Evolutionary conservation across 1,284 basidiomycete species (phyloP).

Genomic region (Trichosporon coremiiforme): DNA sequence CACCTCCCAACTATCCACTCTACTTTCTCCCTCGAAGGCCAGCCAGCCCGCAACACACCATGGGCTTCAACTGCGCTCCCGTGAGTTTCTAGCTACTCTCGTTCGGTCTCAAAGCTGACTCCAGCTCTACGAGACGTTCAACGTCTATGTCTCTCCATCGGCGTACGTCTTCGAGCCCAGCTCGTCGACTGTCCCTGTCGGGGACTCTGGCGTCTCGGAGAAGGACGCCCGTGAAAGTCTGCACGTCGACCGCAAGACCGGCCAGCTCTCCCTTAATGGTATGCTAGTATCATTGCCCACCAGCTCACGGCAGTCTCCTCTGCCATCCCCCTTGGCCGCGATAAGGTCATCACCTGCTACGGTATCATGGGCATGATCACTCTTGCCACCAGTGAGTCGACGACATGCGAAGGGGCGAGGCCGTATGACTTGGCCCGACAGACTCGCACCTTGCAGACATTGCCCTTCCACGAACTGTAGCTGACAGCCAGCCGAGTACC

Average conservation of each 20-base stretch:
- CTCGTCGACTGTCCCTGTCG: slow-evolving; percentile 34
- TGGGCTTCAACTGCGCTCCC: slow-evolving; percentile 39
- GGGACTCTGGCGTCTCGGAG: slow-evolving; percentile 40
- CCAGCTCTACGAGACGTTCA: slow-evolving; percentile 56
- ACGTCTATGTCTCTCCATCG: slow-evolving; percentile 55
- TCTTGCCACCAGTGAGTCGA: slow-evolving; percentile 70
- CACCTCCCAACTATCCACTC: not conserved
- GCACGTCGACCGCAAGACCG: slow-evolving; percentile 55
- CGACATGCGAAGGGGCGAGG: not conserved
- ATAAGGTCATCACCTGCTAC: slow-evolving; percentile 63
- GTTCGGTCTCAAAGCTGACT: slow-evolving; percentile 17
- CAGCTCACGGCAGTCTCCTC: slow-evolving; percentile 37
- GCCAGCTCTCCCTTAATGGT: slow-evolving; percentile 56
- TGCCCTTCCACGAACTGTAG: not conserved
- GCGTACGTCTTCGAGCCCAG: slow-evolving; percentile 56
- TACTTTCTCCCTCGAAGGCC: not conserved
- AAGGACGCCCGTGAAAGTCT: slow-evolving; percentile 56
- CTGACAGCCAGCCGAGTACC: slow-evolving; percentile 74
- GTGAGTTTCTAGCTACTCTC: slow-evolving; percentile 26
- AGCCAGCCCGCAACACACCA: slow-evolving; percentile 14
- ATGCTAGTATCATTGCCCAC: slow-evolving; percentile 24
- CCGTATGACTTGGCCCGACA: not conserved
- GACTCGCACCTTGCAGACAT: not conserved
- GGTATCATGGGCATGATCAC: slow-evolving; percentile 85
- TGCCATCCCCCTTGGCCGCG: slow-evolving; percentile 53